These are phyloP conservation scores for Corymbia calophylla DNA, from an alignment of 441 rosid genomes.

Conservation along the genomic window DNA sequence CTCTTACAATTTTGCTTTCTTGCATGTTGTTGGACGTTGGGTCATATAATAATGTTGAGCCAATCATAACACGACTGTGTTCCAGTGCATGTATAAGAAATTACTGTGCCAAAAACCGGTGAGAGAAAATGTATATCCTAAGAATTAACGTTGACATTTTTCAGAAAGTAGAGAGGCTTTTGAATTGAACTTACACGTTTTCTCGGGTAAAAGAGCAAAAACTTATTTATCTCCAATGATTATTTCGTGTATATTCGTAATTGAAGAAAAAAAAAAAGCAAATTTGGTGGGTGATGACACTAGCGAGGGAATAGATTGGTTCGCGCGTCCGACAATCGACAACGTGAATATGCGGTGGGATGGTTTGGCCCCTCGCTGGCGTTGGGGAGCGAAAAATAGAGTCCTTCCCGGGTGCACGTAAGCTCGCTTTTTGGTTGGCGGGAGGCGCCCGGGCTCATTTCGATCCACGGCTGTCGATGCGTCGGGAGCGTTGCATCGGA, in stretches of 20 bases:
- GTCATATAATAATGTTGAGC: not conserved
- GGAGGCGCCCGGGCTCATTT: not conserved
- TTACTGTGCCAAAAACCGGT: accelerated
- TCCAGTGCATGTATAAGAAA: not conserved
- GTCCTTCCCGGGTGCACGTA: not conserved
- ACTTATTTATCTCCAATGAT: not conserved
- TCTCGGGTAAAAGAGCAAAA: not conserved
- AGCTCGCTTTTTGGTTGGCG: not conserved
- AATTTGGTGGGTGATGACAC: not conserved
- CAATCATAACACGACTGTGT: not conserved
- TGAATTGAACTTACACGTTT: not conserved
- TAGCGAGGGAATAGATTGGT: not conserved
- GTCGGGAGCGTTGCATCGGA: not conserved
- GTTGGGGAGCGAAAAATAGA: not conserved
- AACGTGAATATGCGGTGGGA: not conserved
- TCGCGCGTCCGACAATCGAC: not conserved
- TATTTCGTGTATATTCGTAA: not conserved
- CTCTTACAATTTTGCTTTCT: not conserved
- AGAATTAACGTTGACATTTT: accelerated
- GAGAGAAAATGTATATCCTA: accelerated
- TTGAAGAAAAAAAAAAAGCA: not conserved
- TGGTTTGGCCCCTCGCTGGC: not conserved
- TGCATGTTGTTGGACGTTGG: not conserved
- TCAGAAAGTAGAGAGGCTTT: not conserved
- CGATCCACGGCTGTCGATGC: not conserved